Evolutionary conservation across 441 rosid genomes (phyloP), one percentile per base, ranked within the genome.

Genomic region (Codiaeum variegatum): DNA sequence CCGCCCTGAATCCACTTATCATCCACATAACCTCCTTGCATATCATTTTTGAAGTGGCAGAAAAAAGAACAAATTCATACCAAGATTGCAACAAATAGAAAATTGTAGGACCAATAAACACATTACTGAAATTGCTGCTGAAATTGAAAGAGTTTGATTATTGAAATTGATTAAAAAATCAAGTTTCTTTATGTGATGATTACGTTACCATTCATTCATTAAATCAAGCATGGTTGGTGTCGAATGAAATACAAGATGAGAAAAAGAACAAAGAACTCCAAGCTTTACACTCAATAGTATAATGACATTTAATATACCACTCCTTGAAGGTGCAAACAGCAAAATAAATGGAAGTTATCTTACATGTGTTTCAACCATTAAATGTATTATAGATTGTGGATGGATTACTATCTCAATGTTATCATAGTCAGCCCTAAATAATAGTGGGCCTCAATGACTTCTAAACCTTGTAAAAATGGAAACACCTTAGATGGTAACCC

Each of bases 391-490:
- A 71, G 97, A 90, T 34, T 94, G 97, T 26, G 98, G 96, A 76
- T 94, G 97, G 78, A 94, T 88, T 34, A 94, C 91, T 71, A 94
- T 94, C 73, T 94, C 98, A 52, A 94, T 85, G 72, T 89, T 40
- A 63, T 92, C 96, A 81, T 94, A 92, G n/a, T 86, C 96, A 54
- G 94, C 94, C 77, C 97, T 97, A 77, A 83, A 94, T 71, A 94
- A 82, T 94, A 94, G 80, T 94, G 97, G 7, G 97, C 97, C 88
- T 94, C 97, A 67, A 94, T 94, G 44, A 92, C 98, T 83, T 94
- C 97, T 65, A 94, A 83, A 71, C 98, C 97, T 97, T 94, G 91
- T 76, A 66, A 62, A 78, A 38, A 55, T 59, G 51, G 34, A 75
- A 76, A 60, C 15, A 6, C 5, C 5, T 5, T 18, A 55, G 29